These are phyloP conservation scores for Penicillium sp. DNA, from an alignment of 2,329 filamentous ascomycete species.

Conservation along the genomic window DNA sequence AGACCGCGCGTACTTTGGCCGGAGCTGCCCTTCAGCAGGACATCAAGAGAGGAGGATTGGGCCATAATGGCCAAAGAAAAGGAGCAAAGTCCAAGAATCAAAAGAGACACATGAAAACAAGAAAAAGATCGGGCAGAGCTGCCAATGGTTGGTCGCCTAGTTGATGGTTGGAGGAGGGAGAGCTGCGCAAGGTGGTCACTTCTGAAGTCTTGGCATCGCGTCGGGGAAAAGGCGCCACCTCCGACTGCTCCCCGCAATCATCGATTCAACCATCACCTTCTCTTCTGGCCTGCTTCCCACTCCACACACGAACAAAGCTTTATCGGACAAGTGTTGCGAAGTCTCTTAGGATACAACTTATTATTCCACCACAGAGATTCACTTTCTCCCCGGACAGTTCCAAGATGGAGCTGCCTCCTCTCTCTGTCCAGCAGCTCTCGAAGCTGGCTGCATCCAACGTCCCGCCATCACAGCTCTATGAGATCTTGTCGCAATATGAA, in stretches of 20 bases:
- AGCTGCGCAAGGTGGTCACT: conserved; percentile 53
- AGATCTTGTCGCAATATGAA: conserved; percentile 45
- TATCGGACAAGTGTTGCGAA: neutral
- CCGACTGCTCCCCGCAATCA: conserved; percentile 43
- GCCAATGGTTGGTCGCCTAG: conserved; percentile 32
- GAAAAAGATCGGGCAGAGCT: conserved; percentile 31
- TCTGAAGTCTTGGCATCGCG: conserved; percentile 48
- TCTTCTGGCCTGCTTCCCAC: conserved; percentile 9
- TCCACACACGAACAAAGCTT: neutral
- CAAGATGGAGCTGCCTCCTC: conserved; percentile 39
- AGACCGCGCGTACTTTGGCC: conserved; percentile 82
- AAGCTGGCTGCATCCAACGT: conserved; percentile 36
- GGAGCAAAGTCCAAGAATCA: conserved; percentile 40
- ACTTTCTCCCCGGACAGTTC: neutral
- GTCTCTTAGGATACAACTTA: neutral
- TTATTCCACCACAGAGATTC: neutral
- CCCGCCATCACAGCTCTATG: conserved; percentile 43
- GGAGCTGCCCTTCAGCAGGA: conserved; percentile 77
- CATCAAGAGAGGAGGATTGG: conserved; percentile 54
- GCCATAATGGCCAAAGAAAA: conserved; percentile 53
- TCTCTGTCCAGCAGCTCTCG: conserved; percentile 41
- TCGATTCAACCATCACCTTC: conserved; percentile 15
- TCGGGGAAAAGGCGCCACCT: conserved; percentile 36
- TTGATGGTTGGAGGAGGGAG: conserved; percentile 30
- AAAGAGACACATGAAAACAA: conserved; percentile 36